Evolutionary conservation across 2,329 filamentous ascomycete genomes (phyloP), one percentile per base, ranked within the genome.

Genomic region (Aspergillus sp.): DNA sequence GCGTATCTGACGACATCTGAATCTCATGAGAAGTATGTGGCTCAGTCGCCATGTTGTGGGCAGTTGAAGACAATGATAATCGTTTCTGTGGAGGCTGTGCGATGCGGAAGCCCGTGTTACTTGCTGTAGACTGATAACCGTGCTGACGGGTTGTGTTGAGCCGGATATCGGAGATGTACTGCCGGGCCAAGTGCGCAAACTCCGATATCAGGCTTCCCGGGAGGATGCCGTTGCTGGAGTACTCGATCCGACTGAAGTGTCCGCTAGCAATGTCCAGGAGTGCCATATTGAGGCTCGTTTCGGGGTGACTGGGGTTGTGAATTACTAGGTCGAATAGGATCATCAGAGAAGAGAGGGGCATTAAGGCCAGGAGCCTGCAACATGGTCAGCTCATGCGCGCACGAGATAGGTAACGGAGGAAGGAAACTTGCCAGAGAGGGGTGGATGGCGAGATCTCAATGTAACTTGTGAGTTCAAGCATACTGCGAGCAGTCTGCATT

Each of bases 231-330:
- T 68, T 71, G 28, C 77, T 78, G 9, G 74, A 74, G 52, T 68
- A 70, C 17, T 81, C 80, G 3, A 82, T 68, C 15, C 77, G 70
- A 53, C 76, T 79, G 54, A 82, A 82, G 64, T 81, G 79, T 1
- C 77, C 79, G 7, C 74, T 77, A 4, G 70, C 78, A 58, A 81
- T 74, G 50, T 80, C 79, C 4, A 82, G 70, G 1, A 80, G 69
- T 2, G 75, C 73, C 1, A 81, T 70, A 51, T 81, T 81, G 7
- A 67, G 73, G 23, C 59, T 68, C 1, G 74, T 79, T 49, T 80
- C 76, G 0, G 69, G 66, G 46, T 77, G 72, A 2, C 59, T 66
- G 2, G 77, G 77, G 53, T 78, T 73, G 64, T 79, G 75, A 5
- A 80, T 68, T 2, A 81, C 74, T 5, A 78, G 68, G 56, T 81